Base-by-base conservation (phyloP, 1,284 basidiomycete genomes). In the Ceratobasidium papillatum region DNA sequence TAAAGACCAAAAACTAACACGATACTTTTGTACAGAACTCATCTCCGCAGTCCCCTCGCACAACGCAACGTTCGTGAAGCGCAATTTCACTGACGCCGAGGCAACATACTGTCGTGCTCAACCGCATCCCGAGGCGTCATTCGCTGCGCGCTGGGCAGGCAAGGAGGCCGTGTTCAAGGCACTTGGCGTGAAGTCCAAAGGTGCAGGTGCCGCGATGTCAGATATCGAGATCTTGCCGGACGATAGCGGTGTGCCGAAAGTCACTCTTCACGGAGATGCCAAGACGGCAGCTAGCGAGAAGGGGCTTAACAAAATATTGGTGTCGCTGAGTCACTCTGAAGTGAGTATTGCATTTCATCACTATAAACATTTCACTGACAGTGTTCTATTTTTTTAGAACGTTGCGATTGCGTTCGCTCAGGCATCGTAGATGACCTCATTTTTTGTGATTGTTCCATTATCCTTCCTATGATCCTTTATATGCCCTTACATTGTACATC, bases 131-230 rank as follows among this genome's bases (percentile, higher is more conserved):
- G 84, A 88, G 0, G 93, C 97, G 2, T 98, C 96, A 9, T 96
- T 98, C 81, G 96, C 96, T 47, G 96, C 94, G 66, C 93, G 96
- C 77, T 99, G 98, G 96, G 94, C 91, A 61, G 96, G 95, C 63
- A 99, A 99, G 83, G 98, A 99, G 83, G 97, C 96, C 12, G 93
- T 96, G 68, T 98, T 99, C 91, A 99, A 99, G 85, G 94, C 95
- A n/a, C 88, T 99, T 17, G 93, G 94, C 41, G 92, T 96, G 51
- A 85, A 90, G 25, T 96, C 94, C 4, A 94, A 96, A 83, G 98
- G 98, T 52, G 95, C 96, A 5, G 94, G 89, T 17, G 95, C 97
- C 19, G 86, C 93, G 32, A 92, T 99, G 92, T 95, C 94, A 84
- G 96, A 99, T 77, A 98, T 99, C 78, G 98, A 99, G 84, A 97